These are phyloP conservation scores for Candida buenavistaensis DNA, from an alignment of 1,139 yeast species.

Conservation along the genomic window DNA sequence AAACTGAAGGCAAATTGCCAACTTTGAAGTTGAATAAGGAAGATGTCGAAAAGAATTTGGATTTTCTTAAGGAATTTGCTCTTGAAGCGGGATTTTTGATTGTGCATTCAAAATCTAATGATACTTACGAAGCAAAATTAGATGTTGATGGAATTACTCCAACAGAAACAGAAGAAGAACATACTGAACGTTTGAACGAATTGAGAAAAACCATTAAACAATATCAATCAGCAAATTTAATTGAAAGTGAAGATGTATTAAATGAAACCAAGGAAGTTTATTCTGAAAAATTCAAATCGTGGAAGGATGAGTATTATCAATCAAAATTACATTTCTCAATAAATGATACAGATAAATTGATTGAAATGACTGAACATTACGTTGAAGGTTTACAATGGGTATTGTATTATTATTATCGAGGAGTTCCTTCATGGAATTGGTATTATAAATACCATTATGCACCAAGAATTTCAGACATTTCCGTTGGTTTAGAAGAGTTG, in stretches of 20 bases:
- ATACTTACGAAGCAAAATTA: slow-evolving; percentile 56
- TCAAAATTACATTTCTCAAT: slow-evolving; percentile 72
- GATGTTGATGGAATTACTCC: slow-evolving; percentile 77
- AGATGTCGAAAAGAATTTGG: slow-evolving; percentile 50
- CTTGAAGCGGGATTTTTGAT: slow-evolving; percentile 66
- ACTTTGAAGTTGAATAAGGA: slow-evolving; percentile 49
- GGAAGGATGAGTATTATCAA: slow-evolving; percentile 84
- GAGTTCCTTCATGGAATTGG: slow-evolving; percentile 96
- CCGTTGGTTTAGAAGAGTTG: slow-evolving; percentile 62
- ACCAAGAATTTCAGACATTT: slow-evolving; percentile 87
- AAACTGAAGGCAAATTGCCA: slow-evolving; percentile 48
- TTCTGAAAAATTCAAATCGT: slow-evolving; percentile 67
- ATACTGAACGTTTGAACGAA: slow-evolving; percentile 46
- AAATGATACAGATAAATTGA: slow-evolving; percentile 53
- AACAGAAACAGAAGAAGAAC: slow-evolving; percentile 63
- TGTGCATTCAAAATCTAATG: slow-evolving; percentile 57
- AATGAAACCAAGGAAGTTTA: slow-evolving; percentile 65
- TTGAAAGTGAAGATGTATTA: slow-evolving; percentile 62
- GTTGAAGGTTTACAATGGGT: slow-evolving; percentile 97
- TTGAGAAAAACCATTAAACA: slow-evolving; percentile 52
- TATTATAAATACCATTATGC: slow-evolving; percentile 85
- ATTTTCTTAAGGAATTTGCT: slow-evolving; percentile 62
- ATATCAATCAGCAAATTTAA: slow-evolving; percentile 71
- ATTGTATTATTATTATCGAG: slow-evolving; percentile 81
- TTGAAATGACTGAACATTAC: slow-evolving; percentile 73